Conservation (phyloP, 192 early-diverging fungal genomes). For the Phlyctochytrium arcticum region DNA sequence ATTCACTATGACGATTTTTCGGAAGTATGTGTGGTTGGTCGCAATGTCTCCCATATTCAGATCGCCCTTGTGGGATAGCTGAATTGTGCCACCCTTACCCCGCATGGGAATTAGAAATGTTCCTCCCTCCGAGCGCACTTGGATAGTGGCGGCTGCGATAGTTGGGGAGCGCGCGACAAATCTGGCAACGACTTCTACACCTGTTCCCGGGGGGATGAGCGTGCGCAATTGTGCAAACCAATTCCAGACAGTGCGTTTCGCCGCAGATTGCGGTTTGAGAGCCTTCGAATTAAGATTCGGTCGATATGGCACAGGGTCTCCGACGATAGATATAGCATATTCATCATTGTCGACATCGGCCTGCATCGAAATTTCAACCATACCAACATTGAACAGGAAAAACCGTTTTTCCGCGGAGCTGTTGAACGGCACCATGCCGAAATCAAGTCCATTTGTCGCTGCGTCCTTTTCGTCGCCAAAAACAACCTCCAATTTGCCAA, state of each 20-base stretch:
- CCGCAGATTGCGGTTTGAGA: constrained; percentile 21
- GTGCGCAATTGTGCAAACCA: constrained; percentile 37
- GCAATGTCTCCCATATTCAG: constrained; percentile 61
- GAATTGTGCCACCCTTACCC: constrained; percentile 57
- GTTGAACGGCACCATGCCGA: constrained; percentile 63
- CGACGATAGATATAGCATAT: constrained; percentile 40
- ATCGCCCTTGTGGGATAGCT: constrained; percentile 52
- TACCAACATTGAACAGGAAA: constrained; percentile 50
- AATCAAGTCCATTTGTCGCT: constrained; percentile 44
- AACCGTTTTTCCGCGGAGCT: constrained; percentile 53
- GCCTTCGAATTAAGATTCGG: background rate
- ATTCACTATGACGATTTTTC: constrained; percentile 50
- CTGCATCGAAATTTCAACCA: constrained; percentile 47
- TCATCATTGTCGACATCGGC: constrained; percentile 46
- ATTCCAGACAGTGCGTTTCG: constrained; percentile 40
- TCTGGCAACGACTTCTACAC: constrained; percentile 43
- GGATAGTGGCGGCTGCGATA: constrained; percentile 38
- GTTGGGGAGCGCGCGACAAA: constrained; percentile 44
- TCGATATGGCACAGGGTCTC: constrained; percentile 40
- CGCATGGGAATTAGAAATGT: constrained; percentile 40
- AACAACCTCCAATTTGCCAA: constrained; percentile 52
- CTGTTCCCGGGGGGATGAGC: constrained; percentile 33
- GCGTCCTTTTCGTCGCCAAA: constrained; percentile 48
- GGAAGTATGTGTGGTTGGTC: constrained; percentile 46
- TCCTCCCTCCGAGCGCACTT: constrained; percentile 44